Evolutionary conservation across 495 filamentous ascomycete species (phyloP).

Genomic region (Diplogelasinospora grovesii): DNA sequence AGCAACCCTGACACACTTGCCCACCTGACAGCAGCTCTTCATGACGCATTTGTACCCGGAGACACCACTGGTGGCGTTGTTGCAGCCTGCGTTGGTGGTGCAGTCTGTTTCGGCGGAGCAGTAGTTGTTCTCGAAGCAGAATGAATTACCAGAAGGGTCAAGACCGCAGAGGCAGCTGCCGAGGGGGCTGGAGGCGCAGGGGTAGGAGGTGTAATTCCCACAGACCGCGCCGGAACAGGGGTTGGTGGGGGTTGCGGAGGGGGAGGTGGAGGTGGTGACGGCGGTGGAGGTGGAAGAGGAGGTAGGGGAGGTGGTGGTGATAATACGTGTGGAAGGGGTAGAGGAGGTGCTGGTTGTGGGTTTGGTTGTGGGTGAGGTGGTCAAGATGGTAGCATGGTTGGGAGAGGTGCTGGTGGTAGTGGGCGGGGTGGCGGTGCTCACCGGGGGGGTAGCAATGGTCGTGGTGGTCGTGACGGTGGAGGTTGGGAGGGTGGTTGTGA

Average conservation of each 20-base stretch:
- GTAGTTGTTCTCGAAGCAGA: slow-evolving; percentile 1
- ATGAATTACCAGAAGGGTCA: not conserved
- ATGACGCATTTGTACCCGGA: slow-evolving; percentile 5
- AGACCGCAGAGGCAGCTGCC: slow-evolving; percentile 2
- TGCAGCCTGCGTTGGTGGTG: slow-evolving; percentile 1
- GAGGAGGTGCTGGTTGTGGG: too few species aligned
- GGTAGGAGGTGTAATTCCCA: slow-evolving; percentile 1
- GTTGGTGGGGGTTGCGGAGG: not conserved
- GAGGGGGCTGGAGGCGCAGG: not conserved
- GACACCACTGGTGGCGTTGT: too few species aligned
- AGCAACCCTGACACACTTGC: slow-evolving; percentile 5
- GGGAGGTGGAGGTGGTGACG: not conserved
- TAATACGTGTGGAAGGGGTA: too few species aligned
- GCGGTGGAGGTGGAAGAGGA: too few species aligned
- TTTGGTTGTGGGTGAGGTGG: not conserved
- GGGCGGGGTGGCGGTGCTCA: too few species aligned
- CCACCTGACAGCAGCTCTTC: slow-evolving; percentile 8
- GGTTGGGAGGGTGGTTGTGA: not conserved
- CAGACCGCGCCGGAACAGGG: not conserved
- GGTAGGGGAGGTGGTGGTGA: too few species aligned
- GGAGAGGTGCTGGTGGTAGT: not conserved
- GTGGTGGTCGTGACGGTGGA: not conserved
- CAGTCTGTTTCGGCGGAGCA: slow-evolving; percentile 1
- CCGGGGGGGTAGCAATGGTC: too few species aligned
- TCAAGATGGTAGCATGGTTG: not conserved